Conservation (phyloP, 805 yeast species). For the Candida quercuum region DNA sequence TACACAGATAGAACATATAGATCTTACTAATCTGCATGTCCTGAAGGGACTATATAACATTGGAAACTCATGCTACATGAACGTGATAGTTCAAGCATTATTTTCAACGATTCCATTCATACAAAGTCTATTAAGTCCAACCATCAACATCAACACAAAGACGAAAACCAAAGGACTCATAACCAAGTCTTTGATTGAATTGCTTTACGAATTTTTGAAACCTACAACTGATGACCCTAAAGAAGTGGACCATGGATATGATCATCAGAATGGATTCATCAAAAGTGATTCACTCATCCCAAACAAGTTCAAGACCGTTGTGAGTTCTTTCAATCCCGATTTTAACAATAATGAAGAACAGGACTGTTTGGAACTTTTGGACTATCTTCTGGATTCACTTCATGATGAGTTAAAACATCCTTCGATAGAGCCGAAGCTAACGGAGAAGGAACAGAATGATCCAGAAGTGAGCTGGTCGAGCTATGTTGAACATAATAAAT, state of each 20-base stretch:
- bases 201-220: slow-evolving; percentile 51
- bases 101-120: slow-evolving; percentile 66
- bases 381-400: slow-evolving; percentile 65
- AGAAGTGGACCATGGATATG: too few relatives aligned
- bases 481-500: background rate
- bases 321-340: slow-evolving; percentile 61
- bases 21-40: slow-evolving; percentile 24
- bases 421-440: too few relatives aligned
- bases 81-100: slow-evolving; percentile 82
- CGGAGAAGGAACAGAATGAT: slow-evolving; percentile 62
- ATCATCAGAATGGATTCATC: too few relatives aligned
- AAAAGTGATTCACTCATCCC: slow-evolving; percentile 61
- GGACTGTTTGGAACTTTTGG: slow-evolving; percentile 80
- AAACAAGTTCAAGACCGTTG: slow-evolving; percentile 53
- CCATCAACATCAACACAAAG: too few relatives aligned
- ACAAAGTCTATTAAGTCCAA: too few relatives aligned
- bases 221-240: slow-evolving; percentile 32
- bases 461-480: slow-evolving; percentile 79
- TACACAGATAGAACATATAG: too few relatives aligned
- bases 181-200: slow-evolving; percentile 60
- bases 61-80: slow-evolving; percentile 93
- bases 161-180: slow-evolving; percentile 60
- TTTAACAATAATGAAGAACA: slow-evolving; percentile 73
- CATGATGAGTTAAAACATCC: slow-evolving; percentile 86
- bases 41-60: slow-evolving; percentile 73